Base-by-base conservation (phyloP, 768 basidiomycete genomes). In the Panaeolus papilionaceus region DNA sequence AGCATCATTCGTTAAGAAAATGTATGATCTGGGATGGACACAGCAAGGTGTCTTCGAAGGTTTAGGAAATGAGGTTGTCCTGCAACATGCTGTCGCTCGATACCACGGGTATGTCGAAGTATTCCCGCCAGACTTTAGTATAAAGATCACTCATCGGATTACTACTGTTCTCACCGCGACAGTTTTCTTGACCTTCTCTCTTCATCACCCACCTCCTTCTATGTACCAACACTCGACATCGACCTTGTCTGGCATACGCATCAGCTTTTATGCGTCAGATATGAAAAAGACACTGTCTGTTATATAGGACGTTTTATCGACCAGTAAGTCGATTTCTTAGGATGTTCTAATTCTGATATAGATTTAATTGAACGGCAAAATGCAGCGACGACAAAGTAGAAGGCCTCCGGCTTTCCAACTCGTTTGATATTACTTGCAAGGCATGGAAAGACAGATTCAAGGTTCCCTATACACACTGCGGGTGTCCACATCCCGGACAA, bases 221-320 rank as follows among this genome's bases (percentile, higher is more conserved):
- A 33, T 5, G 86, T 88, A 4, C 88, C 89, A 12, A 90, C 89
- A 3, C 75, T 92, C 16, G 90, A 92, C 70, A 90, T 92, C 42
- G 91, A 92, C 70, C 78, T 92, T n/a, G 86, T 83, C 4, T 92
- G 91, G 90, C 92, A 93, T 68, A 89, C 89, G 0, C 90, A 92
- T 68, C 90, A 91, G 69, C 81, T 92, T 7, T 79, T 83, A 72
- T 79, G 80, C 0, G 67, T 64, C 2, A 75, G 78, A 38, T 92
- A 91, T 70, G 70, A 75, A 9, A 58, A 67, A 2, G 84, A 88
- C 68, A 86, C 84, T 42, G 74, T 74, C 39, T 71, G 64, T 11
- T 80, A 79, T 61, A 69, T 86, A 4, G 80, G 82, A 0, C 79
- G 81, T 33, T 83, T 79, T 38, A 74, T 89, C 33, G 85, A 89